Evolutionary conservation across 148 eudicot genomes (phyloP), one percentile per base, ranked within the genome.

Genomic region (Gaultheria prostrata): DNA sequence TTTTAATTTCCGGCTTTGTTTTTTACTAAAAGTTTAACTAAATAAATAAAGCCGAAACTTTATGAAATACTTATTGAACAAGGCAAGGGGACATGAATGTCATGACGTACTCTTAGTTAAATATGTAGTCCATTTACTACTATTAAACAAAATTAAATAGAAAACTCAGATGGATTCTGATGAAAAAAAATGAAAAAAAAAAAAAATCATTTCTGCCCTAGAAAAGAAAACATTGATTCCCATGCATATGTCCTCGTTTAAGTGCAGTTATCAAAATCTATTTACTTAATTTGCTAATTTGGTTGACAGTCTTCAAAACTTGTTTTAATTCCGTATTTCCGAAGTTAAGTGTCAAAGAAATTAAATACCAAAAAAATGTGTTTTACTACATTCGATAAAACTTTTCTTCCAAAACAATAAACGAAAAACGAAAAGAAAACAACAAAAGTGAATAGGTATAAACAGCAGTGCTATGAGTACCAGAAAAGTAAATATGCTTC

Each of bases 91-190:
- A 48, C 65, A 28, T 39, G 43, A 39, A 39, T 39, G 43, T 59
- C 26, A 11, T 77, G 82, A 85, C 57, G 80, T 65, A 65, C 53
- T 77, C 9, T n/a, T 39, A 35, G 61, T 81, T 65, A 82, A 85
- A 85, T 76, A 77, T 26, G 45, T 49, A 33, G 21, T 14, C n/a
- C 46, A 56, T 48, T 48, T 53, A 11, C 8, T 20, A 20, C 43
- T 84, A 53, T n/a, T 10, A 35, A 67, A 74, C 17, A 28, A 59
- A 76, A 45, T 77, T 11, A 71, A 54, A 39, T 4, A 39, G 39
- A 39, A 39, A 39, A 39, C 43, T 39, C 43, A 39, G 43, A 39
- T 39, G 43, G 6, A 39, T 39, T 39, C 43, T 39, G 43, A 39
- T 4, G 43, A 39, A 35, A 35, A 35, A 35, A 35, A 35, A 2